Evolutionary conservation across 331 rosid genomes (phyloP).

Genomic region (Erythrophleum ivorense): DNA sequence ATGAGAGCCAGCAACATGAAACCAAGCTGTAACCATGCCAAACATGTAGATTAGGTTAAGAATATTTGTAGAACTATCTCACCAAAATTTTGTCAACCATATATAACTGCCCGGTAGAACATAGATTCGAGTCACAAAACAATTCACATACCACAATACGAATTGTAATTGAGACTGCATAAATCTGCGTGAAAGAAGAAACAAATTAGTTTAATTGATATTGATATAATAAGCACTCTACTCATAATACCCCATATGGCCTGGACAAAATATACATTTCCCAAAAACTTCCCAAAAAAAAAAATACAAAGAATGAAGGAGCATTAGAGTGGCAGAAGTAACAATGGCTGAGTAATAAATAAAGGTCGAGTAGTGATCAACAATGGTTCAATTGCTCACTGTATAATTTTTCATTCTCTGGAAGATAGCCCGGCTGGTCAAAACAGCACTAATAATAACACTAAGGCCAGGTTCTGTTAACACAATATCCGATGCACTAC

Average conservation of each 20-base stretch:
- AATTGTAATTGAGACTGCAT: slow-evolving; percentile 29
- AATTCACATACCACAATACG: slow-evolving; percentile 27
- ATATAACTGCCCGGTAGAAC: background rate
- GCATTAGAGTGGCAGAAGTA: background rate
- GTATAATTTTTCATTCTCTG: slow-evolving; percentile 99
- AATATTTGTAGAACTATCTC: background rate
- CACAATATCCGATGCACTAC: slow-evolving; percentile 98
- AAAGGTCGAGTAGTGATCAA: background rate
- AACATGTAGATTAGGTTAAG: slow-evolving; percentile 10
- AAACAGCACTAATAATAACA: slow-evolving; percentile 95
- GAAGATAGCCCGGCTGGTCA: slow-evolving; percentile 97
- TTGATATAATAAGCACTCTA: background rate
- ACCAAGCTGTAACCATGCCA: slow-evolving; percentile 24
- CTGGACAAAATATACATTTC: background rate
- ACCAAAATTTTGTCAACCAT: background rate
- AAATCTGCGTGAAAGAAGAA: slow-evolving; percentile 8
- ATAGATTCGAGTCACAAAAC: background rate
- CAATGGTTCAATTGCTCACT: slow-evolving; percentile 50
- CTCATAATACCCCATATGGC: background rate
- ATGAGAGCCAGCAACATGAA: slow-evolving; percentile 37
- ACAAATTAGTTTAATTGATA: background rate
- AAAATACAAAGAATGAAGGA: background rate
- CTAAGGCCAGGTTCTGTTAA: slow-evolving; percentile 98
- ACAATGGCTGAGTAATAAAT: slow-evolving; percentile 7
- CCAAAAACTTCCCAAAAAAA: background rate